Conservation (phyloP, 2,329 filamentous ascomycete genomes). For the Calonectria pseudoreteaudii region DNA sequence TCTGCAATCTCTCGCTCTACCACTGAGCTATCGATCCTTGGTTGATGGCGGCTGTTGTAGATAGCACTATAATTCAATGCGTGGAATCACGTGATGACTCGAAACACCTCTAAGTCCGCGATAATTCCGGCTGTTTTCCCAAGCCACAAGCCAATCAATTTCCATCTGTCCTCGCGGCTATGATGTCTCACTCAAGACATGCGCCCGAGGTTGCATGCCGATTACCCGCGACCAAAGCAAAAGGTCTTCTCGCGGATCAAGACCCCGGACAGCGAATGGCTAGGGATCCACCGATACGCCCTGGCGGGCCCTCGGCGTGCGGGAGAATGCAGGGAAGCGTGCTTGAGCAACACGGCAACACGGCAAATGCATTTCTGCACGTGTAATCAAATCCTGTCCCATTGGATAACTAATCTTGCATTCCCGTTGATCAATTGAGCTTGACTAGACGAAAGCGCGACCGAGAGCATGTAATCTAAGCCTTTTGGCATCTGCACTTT, state of each 20-base stretch:
- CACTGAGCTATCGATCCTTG: slow-evolving; percentile 2
- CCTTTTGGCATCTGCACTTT: not conserved
- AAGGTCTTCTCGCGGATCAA: not conserved
- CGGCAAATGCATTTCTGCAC: not conserved
- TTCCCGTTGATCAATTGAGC: not conserved
- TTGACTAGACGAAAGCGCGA: slow-evolving; percentile 1
- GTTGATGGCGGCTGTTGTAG: not conserved
- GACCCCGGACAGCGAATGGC: not conserved
- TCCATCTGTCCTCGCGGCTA: not conserved
- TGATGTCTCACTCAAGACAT: not conserved
- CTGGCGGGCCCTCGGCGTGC: not conserved
- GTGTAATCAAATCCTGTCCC: not conserved
- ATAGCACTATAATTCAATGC: not conserved
- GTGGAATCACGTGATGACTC: not conserved
- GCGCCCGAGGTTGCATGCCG: not conserved
- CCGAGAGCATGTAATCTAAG: not conserved
- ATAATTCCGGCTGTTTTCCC: not conserved
- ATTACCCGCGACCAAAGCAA: slow-evolving; percentile 1
- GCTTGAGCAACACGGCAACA: slow-evolving; percentile 3
- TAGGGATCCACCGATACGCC: not conserved
- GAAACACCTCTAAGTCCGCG: not conserved
- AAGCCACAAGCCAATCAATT: not conserved
- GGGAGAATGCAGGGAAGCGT: not conserved
- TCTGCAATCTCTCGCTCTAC: slow-evolving; percentile 11
- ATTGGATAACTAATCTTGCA: not conserved